Evolutionary conservation across 495 filamentous ascomycete species (phyloP), one percentile per base, ranked within the genome.

Genomic region (Neurospora hispaniola): DNA sequence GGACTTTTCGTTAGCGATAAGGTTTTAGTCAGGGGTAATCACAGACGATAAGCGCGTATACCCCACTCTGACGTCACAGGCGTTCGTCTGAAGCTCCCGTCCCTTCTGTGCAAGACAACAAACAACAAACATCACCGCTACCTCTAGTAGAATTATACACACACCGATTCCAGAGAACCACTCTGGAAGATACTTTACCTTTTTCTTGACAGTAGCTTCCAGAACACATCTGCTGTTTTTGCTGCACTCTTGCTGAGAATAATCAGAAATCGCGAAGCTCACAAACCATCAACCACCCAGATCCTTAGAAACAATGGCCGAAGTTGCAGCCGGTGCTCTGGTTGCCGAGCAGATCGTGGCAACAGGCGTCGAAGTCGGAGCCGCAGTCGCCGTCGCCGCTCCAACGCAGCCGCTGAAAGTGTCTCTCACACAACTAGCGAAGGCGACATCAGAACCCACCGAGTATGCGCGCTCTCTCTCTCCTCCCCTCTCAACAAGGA

Each of bases 321-420:
- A 81, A 74, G 59, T 81, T 14, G 81, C 78, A 70, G 84, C 83
- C 69, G 83, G 79, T 10, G 73, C 80, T 2, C 71, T 81, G 40
- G 84, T 78, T 9, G 83, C 82, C 18, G 84, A 86, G 48, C 79
- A 86, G 73, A 76, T 82, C 70, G 74, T 83, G 40, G 84, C 83
- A 31, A 83, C 84, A 4, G 78, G 80, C 46, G 71, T 84, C 72
- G 81, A 85, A 76, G 81, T 77, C 23, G 80, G 76, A 10, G 80
- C 82, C 2, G 75, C 78, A 11, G 73, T 76, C 23, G 78, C 80
- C 48, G 75, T 85, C 44, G 80, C 82, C 4, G 75, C 81, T 14
- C 80, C 83, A 2, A 85, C 84, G 0, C 80, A 80, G 71, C 82
- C 83, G 38, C 79, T 85, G 71, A 83, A 80, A 46, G 81, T 84